phyloP scores from a whole-genome alignment of 2,329 filamentous ascomycete genomes.

The Pseudogymnoascus sp. region DNA sequence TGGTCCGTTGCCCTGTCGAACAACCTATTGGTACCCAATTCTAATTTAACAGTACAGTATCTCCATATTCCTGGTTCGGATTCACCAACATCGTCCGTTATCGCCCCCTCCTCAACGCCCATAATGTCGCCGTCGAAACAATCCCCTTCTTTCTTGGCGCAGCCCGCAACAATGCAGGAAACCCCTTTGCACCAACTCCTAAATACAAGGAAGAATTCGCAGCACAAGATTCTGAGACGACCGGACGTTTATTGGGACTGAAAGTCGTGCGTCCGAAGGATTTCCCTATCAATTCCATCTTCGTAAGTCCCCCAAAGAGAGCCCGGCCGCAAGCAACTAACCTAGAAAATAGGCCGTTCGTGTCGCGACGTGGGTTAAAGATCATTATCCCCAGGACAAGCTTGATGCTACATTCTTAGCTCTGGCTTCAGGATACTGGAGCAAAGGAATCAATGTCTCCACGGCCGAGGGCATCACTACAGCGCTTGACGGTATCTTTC shows the following conservation, averaged over 20 bases:
- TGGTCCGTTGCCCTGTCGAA: slow-evolving; percentile 10
- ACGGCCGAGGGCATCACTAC: slow-evolving; percentile 13
- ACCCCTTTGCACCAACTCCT: slow-evolving; percentile 16
- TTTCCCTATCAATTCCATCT: slow-evolving; percentile 17
- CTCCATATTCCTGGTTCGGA: slow-evolving; percentile 20
- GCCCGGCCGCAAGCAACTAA: neutral
- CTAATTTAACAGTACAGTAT: slow-evolving; percentile 12
- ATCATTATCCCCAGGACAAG: slow-evolving; percentile 11
- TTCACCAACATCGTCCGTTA: slow-evolving; percentile 14
- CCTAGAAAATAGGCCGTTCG: slow-evolving; percentile 13
- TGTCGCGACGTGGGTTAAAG: slow-evolving; percentile 17
- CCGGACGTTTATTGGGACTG: slow-evolving; percentile 15
- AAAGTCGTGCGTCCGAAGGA: slow-evolving; percentile 15
- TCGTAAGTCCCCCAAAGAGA: slow-evolving; percentile 12
- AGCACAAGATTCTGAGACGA: slow-evolving; percentile 15
- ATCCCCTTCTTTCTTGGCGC: slow-evolving; percentile 19
- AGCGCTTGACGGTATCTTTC: slow-evolving; percentile 15
- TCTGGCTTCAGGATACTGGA: slow-evolving; percentile 17
- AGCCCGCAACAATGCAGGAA: slow-evolving; percentile 16
- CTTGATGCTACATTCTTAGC: slow-evolving; percentile 17
- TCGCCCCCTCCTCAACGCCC: slow-evolving; percentile 14
- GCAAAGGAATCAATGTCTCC: slow-evolving; percentile 16
- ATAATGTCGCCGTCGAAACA: slow-evolving; percentile 18
- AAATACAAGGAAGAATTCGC: slow-evolving; percentile 16
- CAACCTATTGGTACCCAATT: neutral